Evolutionary conservation across 768 basidiomycete species (phyloP).

Genomic region (Collybia sp.): DNA sequence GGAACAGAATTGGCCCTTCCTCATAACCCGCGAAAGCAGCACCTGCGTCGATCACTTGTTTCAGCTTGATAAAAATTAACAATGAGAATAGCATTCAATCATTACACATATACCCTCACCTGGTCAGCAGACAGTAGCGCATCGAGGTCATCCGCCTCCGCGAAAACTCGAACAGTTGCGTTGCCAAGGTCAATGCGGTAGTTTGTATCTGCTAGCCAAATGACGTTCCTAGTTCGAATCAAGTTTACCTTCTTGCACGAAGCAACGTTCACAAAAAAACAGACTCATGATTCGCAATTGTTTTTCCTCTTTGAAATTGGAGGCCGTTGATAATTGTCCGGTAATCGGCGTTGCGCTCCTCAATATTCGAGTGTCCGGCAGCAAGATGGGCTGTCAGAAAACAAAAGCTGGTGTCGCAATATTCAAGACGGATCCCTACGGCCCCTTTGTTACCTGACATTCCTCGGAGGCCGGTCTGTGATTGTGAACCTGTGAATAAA

Average conservation of each 20-base stretch:
- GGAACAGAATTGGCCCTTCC: conserved; percentile 89
- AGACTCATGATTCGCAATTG: conserved; percentile 87
- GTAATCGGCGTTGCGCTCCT: conserved; percentile 91
- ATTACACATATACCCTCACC: conserved; percentile 35
- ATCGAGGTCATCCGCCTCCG: conserved; percentile 62
- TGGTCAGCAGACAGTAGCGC: conserved; percentile 81
- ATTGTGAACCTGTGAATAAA: not conserved
- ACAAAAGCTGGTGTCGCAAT: conserved; percentile 88
- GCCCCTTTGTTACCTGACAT: conserved; percentile 99
- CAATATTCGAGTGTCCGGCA: conserved; percentile 88
- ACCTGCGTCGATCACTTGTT: conserved; percentile 63
- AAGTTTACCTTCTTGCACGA: conserved; percentile 1
- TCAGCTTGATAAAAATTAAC: conserved; percentile 45
- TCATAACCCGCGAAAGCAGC: conserved; percentile 78
- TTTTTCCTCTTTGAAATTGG: conserved; percentile 87
- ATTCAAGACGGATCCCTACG: conserved; percentile 89
- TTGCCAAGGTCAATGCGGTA: conserved; percentile 91
- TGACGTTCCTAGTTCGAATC: conserved; percentile 58
- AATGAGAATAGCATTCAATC: not conserved
- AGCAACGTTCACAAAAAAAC: conserved; percentile 17
- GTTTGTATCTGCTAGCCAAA: conserved; percentile 96
- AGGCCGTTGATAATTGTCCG: conserved; percentile 79
- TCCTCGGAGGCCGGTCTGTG: conserved; percentile 80
- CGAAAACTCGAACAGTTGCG: conserved; percentile 67
- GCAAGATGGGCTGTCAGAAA: conserved; percentile 96